Base-by-base conservation (phyloP, 2,329 filamentous ascomycete genomes). In the Drechslera avenae region DNA sequence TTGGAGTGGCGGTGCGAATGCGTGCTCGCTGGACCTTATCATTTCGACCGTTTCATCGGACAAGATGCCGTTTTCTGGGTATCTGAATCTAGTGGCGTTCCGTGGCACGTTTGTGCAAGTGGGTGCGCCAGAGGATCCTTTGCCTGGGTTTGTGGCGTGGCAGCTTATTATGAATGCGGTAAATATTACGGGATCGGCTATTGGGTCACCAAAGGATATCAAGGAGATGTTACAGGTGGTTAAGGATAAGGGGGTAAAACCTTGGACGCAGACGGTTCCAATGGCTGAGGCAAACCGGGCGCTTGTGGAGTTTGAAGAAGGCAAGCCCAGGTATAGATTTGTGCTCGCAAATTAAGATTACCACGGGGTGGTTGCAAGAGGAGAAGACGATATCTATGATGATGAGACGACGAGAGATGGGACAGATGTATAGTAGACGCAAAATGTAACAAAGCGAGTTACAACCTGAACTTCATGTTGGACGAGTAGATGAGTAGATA, bases 61-160 rank as follows among this genome's bases (percentile, higher is more conserved):
- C 2, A 78, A 83, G 12, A 87, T 90, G 85, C 86, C 86, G 0
- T 66, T 90, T 7, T 67, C 75, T 31, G 75, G 81, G 19, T 90
- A 89, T 67, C 75, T 91, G 44, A 63, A 74, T 6, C 76, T 91
- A 8, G 75, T 90, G 16, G 78, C 81, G 46, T 75, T 79, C 2
- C 79, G 83, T 34, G 87, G 87, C 1, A 76, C 78, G 3, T 86
- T 89, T 63, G 81, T 89, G 48, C 84, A 89, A 67, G 80, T 91
- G 39, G 87, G 86, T 6, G 83, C 83, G 2, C 87, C 88, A 0
- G 88, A 91, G 65, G 74, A 77, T 66, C 72, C 73, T 41, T 59
- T 80, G 2, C 84, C 83, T 4, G 72, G 74, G 2, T 77, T 89
- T 60, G 78, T 75, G 58, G 82, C 82, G 6, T 85, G 83, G 60